A percentile compares a stretch with the other conserved stretches of the same genome.
Conservation (phyloP, 768 basidiomycete species). For the Leccinum arenicola region DNA sequence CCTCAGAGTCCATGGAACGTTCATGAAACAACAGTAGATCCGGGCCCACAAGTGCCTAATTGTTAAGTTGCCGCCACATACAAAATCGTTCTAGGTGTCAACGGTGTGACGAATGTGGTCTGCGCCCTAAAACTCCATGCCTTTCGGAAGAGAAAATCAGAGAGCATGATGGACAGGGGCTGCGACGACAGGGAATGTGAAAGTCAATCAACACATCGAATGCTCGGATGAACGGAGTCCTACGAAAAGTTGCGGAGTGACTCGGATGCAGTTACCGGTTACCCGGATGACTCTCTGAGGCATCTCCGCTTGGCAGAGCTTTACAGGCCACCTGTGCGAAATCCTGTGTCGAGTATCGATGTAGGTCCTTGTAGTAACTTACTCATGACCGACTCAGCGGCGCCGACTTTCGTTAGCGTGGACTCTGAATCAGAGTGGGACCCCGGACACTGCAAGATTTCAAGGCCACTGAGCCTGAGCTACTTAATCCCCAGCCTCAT, state of each 20-base stretch:
- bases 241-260: neutral
- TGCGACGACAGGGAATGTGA: neutral
- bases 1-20: neutral
- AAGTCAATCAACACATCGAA: neutral
- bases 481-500: neutral
- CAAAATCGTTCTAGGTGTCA: neutral
- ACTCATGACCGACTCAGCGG: no score
- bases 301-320: neutral
- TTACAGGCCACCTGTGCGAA: neutral
- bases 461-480: neutral
- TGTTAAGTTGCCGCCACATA: neutral
- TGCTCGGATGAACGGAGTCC: neutral
- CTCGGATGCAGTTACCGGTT: neutral
- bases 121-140: neutral
- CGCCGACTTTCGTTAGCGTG: no score
- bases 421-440: constrained; percentile 7
- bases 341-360: neutral
- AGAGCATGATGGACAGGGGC: neutral
- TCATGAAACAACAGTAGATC: neutral
- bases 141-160: neutral
- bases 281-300: neutral
- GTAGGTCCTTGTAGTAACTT: no score
- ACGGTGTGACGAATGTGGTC: neutral
- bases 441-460: constrained; percentile 21
- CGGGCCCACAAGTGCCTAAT: neutral